Conservation (phyloP, 2,329 filamentous ascomycete species). For the Aspergillus ochraceus region DNA sequence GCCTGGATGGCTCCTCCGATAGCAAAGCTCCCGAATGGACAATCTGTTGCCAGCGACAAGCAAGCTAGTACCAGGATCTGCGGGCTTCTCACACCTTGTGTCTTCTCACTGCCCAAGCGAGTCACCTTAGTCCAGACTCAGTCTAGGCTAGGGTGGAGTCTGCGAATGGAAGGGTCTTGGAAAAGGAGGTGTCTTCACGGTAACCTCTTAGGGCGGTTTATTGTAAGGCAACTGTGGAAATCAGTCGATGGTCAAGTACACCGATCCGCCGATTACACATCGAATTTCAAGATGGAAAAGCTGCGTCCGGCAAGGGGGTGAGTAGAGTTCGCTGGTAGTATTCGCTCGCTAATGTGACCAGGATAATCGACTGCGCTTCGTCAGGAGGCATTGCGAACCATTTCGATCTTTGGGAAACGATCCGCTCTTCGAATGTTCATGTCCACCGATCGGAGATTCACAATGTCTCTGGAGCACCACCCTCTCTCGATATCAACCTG, state of each 20-base stretch:
- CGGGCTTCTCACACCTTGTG: conserved; percentile 19
- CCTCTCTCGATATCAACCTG: conserved; percentile 3
- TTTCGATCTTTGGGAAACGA: conserved; percentile 23
- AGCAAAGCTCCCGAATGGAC: conserved; percentile 17
- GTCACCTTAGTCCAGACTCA: background rate
- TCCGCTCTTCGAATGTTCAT: conserved; percentile 20
- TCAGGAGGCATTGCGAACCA: conserved; percentile 27
- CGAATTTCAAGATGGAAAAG: conserved; percentile 19
- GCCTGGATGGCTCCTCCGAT: conserved; percentile 26
- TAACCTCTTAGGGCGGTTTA: conserved; percentile 22
- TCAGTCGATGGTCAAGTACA: conserved; percentile 16
- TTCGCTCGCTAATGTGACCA: conserved; percentile 1
- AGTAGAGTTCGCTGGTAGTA: too few species aligned
- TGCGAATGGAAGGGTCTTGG: conserved; percentile 24
- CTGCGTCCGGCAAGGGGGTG: conserved; percentile 16
- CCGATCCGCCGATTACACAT: conserved; percentile 15
- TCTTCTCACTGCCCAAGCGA: conserved; percentile 18
- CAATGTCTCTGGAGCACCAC: background rate
- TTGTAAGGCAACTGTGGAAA: conserved; percentile 20
- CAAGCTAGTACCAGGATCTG: conserved; percentile 22
- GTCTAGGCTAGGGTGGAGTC: background rate
- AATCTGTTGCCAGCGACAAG: conserved; percentile 23
- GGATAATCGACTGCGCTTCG: conserved; percentile 21
- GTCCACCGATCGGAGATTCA: conserved; percentile 21
- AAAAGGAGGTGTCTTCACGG: conserved; percentile 19